Percentiles rank a stretch among this genome's conserved stretches.
Conservation (phyloP, 345 rosid species). For the Salix caprea region DNA sequence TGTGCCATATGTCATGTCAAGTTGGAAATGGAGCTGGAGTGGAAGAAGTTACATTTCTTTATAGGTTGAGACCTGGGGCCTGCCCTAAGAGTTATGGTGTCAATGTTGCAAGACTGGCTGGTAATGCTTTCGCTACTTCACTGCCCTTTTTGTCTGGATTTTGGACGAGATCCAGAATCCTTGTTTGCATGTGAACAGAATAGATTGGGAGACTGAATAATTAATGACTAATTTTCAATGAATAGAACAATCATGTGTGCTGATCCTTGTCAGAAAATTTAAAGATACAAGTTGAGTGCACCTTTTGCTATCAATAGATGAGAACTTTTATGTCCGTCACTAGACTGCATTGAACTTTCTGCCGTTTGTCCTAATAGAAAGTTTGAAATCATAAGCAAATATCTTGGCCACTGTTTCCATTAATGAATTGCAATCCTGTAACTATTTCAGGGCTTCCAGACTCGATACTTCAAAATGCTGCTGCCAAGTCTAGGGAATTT, state of each 20-base stretch:
- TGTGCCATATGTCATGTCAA: slow-evolving; percentile 89
- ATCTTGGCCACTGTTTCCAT: neutral
- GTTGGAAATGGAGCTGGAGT: slow-evolving; percentile 57
- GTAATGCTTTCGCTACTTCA: slow-evolving; percentile 32
- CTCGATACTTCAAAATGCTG: slow-evolving; percentile 57
- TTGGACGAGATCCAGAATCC: no score
- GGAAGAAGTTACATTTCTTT: slow-evolving; percentile 88
- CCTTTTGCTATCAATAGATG: neutral
- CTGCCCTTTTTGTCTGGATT: neutral
- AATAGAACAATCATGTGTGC: neutral
- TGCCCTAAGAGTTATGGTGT: slow-evolving; percentile 98
- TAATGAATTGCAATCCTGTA: slow-evolving; percentile 4
- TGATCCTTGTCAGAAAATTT: neutral
- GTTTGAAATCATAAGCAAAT: neutral
- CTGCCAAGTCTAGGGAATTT: slow-evolving; percentile 62
- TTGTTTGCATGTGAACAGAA: neutral
- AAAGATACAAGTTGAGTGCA: neutral
- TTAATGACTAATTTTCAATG: neutral
- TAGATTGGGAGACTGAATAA: neutral
- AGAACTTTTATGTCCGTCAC: neutral
- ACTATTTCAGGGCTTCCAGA: slow-evolving; percentile 67
- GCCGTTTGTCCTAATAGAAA: no score
- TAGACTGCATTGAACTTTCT: neutral
- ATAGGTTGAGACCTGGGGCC: slow-evolving; percentile 70
- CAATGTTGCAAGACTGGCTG: slow-evolving; percentile 94